These are phyloP conservation scores for Talaromyces marneffei DNA, from an alignment of 2,329 filamentous ascomycete genomes.

Conservation along the genomic window DNA sequence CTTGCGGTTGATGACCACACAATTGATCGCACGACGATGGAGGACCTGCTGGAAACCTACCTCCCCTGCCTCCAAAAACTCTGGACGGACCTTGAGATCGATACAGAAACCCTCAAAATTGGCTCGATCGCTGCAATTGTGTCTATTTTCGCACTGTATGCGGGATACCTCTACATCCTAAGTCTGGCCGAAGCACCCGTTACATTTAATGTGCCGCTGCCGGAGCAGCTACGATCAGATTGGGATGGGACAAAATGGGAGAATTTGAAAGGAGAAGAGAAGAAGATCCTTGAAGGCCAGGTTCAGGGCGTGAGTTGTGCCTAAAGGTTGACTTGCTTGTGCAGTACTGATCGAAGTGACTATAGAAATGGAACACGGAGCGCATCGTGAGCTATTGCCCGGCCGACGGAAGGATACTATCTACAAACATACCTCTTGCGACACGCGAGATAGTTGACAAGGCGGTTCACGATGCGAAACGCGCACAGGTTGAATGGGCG, in stretches of 20 bases:
- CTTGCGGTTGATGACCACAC: not conserved
- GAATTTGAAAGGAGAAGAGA: slow-evolving; percentile 29
- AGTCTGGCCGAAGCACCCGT: slow-evolving; percentile 30
- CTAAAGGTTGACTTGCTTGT: too few relatives aligned
- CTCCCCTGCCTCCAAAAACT: slow-evolving; percentile 21
- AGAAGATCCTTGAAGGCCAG: slow-evolving; percentile 34
- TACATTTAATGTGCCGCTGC: slow-evolving; percentile 34
- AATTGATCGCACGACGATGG: slow-evolving; percentile 7
- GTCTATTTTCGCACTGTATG: slow-evolving; percentile 26
- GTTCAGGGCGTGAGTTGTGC: slow-evolving; percentile 32
- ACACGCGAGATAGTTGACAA: slow-evolving; percentile 73
- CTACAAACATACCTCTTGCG: slow-evolving; percentile 58
- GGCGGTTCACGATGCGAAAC: slow-evolving; percentile 65
- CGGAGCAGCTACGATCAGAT: slow-evolving; percentile 29
- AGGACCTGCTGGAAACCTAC: not conserved
- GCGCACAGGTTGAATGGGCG: slow-evolving; percentile 72
- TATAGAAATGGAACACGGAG: slow-evolving; percentile 35
- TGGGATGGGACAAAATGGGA: slow-evolving; percentile 32
- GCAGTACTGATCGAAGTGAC: not conserved
- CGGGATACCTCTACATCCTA: slow-evolving; percentile 28
- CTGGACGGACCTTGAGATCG: slow-evolving; percentile 17
- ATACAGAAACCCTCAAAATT: slow-evolving; percentile 22
- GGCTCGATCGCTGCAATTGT: slow-evolving; percentile 25
- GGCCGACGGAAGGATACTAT: slow-evolving; percentile 79
- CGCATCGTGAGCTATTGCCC: slow-evolving; percentile 56